A percentile compares a stretch with the other conserved stretches of the same genome.
These are phyloP conservation scores for Athelia psychrophila DNA, from an alignment of 1,284 basidiomycete species.

Conservation along the genomic window DNA sequence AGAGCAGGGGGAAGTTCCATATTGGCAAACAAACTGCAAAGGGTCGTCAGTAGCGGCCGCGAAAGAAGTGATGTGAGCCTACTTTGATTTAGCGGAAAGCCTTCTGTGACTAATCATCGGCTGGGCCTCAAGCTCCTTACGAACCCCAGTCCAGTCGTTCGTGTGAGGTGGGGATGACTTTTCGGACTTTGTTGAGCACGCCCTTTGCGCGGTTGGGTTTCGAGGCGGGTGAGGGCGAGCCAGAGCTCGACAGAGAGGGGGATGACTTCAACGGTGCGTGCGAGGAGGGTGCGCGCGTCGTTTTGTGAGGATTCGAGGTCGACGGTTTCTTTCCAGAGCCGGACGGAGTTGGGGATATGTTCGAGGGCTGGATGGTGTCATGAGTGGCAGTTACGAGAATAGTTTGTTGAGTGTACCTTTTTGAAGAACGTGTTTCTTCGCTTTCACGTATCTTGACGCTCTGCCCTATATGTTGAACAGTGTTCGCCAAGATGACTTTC, in stretches of 20 bases:
- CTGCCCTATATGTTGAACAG: conserved; percentile 90
- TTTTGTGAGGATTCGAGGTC: conserved; percentile 89
- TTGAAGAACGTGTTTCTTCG: conserved; percentile 89
- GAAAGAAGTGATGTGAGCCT: conserved; percentile 11
- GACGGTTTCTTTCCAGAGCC: conserved; percentile 97
- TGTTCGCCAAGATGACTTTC: conserved; percentile 92
- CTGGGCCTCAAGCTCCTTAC: conserved; percentile 20
- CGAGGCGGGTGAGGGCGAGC: conserved; percentile 94
- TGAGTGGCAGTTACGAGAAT: conserved; percentile 2
- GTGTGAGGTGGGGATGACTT: conserved; percentile 92
- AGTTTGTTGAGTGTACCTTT: conserved; percentile 56
- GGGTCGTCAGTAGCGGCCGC: conserved; percentile 2
- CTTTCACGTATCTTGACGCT: conserved; percentile 86
- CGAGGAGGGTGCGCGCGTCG: conserved; percentile 89
- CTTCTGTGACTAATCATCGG: not conserved
- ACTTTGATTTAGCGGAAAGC: conserved; percentile 21
- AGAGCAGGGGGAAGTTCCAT: conserved; percentile 79
- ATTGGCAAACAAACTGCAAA: conserved; percentile 60
- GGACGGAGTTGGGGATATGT: conserved; percentile 95
- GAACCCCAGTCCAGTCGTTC: conserved; percentile 68
- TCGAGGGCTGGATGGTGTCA: conserved; percentile 69
- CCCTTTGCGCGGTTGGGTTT: conserved; percentile 88
- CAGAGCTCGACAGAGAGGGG: conserved; percentile 95
- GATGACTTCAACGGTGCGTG: conserved; percentile 94
- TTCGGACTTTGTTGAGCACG: conserved; percentile 95